A percentile compares a stretch with the other conserved stretches of the same genome.
Evolutionary conservation across 2,329 filamentous ascomycete genomes (phyloP).

Genomic region (Pestalotiopsis sp.): DNA sequence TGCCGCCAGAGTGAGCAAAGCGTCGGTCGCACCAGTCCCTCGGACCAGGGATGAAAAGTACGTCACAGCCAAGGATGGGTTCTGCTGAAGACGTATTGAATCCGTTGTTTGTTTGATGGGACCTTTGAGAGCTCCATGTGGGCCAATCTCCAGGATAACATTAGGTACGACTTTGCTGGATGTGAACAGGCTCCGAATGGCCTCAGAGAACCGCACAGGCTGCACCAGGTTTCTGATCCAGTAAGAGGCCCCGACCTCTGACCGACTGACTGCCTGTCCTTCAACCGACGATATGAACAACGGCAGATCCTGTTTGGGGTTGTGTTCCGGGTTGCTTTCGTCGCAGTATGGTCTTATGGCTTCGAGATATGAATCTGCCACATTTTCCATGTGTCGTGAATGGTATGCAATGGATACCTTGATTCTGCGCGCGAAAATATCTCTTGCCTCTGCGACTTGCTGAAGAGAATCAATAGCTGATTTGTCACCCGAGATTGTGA

Average conservation of each 20-base stretch:
- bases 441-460: neutral
- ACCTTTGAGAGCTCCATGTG: slow-evolving; percentile 24
- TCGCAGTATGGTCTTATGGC: neutral
- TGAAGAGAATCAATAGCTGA: neutral
- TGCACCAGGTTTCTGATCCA: neutral
- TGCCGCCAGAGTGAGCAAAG: neutral
- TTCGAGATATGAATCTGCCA: neutral
- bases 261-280: neutral
- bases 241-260: neutral
- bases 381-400: neutral
- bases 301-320: too few species aligned
- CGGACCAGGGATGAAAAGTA: neutral
- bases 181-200: neutral
- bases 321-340: too few species aligned
- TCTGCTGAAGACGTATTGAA: too few species aligned
- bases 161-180: neutral
- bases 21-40: neutral
- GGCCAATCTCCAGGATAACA: slow-evolving; percentile 26
- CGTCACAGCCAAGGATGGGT: too few species aligned
- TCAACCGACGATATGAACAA: too few species aligned
- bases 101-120: slow-evolving; percentile 13
- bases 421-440: neutral
- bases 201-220: neutral
- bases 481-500: slow-evolving; percentile 26
- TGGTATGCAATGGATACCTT: neutral